Evolutionary conservation across 768 basidiomycete species (phyloP).

Genomic region (Tulasnella sp.): DNA sequence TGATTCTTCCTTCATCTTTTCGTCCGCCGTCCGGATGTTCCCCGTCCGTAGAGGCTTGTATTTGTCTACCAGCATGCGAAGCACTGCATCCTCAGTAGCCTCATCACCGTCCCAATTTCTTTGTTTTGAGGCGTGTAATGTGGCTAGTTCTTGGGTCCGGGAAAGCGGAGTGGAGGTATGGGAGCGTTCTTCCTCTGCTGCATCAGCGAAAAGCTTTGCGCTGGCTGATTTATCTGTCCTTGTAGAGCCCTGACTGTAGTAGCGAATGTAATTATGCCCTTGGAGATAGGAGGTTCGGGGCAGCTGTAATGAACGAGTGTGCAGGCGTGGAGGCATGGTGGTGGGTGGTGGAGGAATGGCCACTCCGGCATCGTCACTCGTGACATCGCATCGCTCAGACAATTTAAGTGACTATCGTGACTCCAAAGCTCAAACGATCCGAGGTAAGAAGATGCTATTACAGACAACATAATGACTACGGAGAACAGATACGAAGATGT

Average conservation of each 20-base stretch:
- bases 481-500: background rate
- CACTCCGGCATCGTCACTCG: background rate
- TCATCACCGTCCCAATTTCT: slow-evolving; percentile 80
- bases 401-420: background rate
- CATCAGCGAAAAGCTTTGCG: slow-evolving; percentile 28
- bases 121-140: slow-evolving; percentile 45
- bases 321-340: background rate
- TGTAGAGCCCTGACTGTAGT: background rate
- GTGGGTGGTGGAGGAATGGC: background rate
- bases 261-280: background rate
- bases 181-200: slow-evolving; percentile 7
- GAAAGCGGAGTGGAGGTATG: background rate
- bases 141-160: background rate
- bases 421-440: background rate
- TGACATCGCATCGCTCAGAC: background rate
- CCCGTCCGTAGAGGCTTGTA: slow-evolving; percentile 75
- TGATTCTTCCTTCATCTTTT: slow-evolving; percentile 51
- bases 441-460: background rate
- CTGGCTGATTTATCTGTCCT: slow-evolving; percentile 11
- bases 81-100: slow-evolving; percentile 59
- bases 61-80: slow-evolving; percentile 83
- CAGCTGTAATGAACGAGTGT: background rate
- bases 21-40: slow-evolving; percentile 55
- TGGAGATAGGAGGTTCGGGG: background rate
- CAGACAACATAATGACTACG: background rate